Percentiles rank a stretch among this genome's conserved stretches.
Evolutionary conservation across 2,329 filamentous ascomycete species (phyloP).

Genomic region (Aspergillus transmontanensis): DNA sequence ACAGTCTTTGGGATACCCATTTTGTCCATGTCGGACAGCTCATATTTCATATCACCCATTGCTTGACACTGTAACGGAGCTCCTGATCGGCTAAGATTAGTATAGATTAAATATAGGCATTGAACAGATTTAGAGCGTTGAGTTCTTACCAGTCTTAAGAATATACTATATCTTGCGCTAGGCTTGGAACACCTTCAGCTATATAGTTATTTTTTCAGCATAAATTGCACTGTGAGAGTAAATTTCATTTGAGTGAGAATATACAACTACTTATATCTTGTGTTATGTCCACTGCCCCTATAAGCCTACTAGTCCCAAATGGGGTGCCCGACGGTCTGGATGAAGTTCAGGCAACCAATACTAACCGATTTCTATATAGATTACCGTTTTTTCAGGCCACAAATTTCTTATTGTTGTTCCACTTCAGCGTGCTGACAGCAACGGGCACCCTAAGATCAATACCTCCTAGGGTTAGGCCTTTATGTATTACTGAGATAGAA

Average conservation of each 20-base stretch:
- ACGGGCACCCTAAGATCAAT: no score
- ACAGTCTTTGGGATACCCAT: constrained; percentile 22
- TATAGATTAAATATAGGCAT: background rate
- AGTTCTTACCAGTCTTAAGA: background rate
- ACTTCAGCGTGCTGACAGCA: no score
- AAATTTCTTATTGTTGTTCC: no score
- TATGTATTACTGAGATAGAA: no score
- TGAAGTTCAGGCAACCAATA: background rate
- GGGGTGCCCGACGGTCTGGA: background rate
- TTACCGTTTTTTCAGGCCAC: background rate
- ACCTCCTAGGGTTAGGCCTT: no score
- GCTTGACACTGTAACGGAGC: background rate
- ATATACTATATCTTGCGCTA: background rate
- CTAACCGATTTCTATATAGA: background rate
- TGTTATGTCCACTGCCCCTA: background rate
- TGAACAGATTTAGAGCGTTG: background rate
- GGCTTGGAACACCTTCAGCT: background rate
- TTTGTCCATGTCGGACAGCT: constrained; percentile 28
- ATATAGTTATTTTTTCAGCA: background rate
- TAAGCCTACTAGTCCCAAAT: background rate
- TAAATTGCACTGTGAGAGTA: background rate
- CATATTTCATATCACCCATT: constrained; percentile 12
- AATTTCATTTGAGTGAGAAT: background rate
- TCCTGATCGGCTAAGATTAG: background rate
- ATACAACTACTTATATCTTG: background rate